Base-by-base conservation (phyloP, 805 yeast species). In the Jamesozyma jinghongensis region DNA sequence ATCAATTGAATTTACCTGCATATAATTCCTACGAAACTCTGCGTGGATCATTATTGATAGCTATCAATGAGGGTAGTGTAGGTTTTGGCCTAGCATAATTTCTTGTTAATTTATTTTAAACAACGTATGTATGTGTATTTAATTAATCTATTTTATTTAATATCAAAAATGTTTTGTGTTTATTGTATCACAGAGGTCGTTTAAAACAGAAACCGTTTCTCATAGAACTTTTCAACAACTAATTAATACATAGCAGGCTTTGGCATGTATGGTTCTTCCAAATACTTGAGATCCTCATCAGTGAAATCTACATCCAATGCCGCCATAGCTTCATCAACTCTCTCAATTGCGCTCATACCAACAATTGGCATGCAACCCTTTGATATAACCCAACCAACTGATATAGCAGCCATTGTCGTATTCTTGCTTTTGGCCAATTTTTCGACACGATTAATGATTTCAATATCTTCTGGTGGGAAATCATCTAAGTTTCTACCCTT, bases 21-120 rank as follows among this genome's bases (percentile, higher is more conserved):
- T 92, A 92, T 63, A 94, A 82, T 40, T 76, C 83, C 5, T 92
- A 90, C 58, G 95, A 86, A 42, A 79, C 84, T 17, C 69, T 92
- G 40, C 74, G 97, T 47, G 82, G 85, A 2, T 78, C 92, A 1
- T 61, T 92, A 47, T 64, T 88, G 48, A 59, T 84, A 49, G 97
- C 98, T 0, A 77, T 92, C 14, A 84, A 87, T 19, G 98, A 92
- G 62, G 97, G 97, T 16, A 82, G 84, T 54, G 96, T 85, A 68
- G 97, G 97, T 3, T 92, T 92, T 66, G 97, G 97, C 6, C 46
- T 60, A 19, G 65, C 65, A 3, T 59, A 43, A 40, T 18, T 10
- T 25, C 27, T 8, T 25, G 7, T 25, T 12, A 25, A 8, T 29
- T 29, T 29, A 11, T 29, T 11, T 11, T 10, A 29, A 29, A 5